Evolutionary conservation across 73 alveolate species (phyloP), one percentile per base, ranked within the genome.

Genomic region (Blepharisma stoltei): DNA sequence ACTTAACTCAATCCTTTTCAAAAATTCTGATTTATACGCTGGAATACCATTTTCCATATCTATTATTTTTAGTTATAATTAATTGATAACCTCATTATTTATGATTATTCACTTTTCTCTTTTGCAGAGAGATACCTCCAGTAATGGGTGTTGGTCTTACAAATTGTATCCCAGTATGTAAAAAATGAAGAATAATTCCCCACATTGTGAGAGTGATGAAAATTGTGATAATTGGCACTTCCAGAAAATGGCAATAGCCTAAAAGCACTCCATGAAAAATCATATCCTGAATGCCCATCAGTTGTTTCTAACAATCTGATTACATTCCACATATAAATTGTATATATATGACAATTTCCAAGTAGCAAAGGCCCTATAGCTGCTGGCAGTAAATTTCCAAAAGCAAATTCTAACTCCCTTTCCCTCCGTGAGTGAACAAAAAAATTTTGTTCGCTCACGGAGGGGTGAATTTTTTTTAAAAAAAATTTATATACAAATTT

Each of bases 231-330:
- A 18, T 77, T 76, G 0, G 93, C 79, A 48, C 92, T 67, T 4
- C 93, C 83, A 52, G 83, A 46, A 45, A 90, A 90, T 54, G 97
- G 97, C 32, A 88, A 55, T 6, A 84, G 55, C 67, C 90, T 80
- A 55, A 78, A 90, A 32, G 90, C 83, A 18, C 83, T 54, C 94
- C 95, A 90, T 9, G 94, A 81, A 77, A 90, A 90, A n/a, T 90
- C 97, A 67, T 90, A 90, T 6, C 97, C 97, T 20, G 89, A 84
- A 81, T 90, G 97, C n/a, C 95, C 97, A 67, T 88, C 91, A 18
- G 80, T 70, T 6, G 94, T 90, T 77, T 88, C 94, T 43, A 83
- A 77, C 6, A 85, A 67, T 48, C 94, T 83, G 66, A 81, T 50
- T 7, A 81, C 69, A 6, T 47, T 66, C 94, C 94, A 88, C 49